A percentile compares a stretch with the other conserved stretches of the same genome.
phyloP scores from a whole-genome alignment of 305 asterid genomes.

The Fraxinus sp. region DNA sequence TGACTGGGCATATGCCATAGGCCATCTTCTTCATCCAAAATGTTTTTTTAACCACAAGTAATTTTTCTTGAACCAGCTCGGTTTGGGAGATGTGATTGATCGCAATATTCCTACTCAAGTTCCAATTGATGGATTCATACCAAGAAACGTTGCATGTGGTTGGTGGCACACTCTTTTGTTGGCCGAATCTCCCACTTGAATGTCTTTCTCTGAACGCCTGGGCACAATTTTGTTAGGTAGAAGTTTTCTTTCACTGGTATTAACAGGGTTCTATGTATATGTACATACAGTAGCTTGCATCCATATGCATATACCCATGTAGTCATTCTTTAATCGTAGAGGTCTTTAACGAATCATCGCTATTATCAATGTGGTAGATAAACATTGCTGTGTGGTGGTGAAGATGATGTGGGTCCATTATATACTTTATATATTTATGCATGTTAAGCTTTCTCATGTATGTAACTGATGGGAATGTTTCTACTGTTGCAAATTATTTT shows the following conservation, averaged over 20 bases:
- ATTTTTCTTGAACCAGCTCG: slow-evolving; percentile 57
- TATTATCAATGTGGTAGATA: slow-evolving; percentile 23
- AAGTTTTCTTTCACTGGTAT: slow-evolving; percentile 19
- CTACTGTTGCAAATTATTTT: neutral
- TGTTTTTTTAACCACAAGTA: neutral
- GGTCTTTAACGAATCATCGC: slow-evolving; percentile 23
- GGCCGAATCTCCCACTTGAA: slow-evolving; percentile 63
- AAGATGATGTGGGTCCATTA: slow-evolving; percentile 18
- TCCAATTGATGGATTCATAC: slow-evolving; percentile 48
- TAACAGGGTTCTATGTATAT: slow-evolving; percentile 23
- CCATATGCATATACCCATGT: slow-evolving; percentile 12
- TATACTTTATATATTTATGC: slow-evolving; percentile 28
- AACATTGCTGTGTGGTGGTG: slow-evolving; percentile 19
- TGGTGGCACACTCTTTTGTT: slow-evolving; percentile 99
- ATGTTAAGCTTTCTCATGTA: neutral
- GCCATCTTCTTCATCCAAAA: neutral
- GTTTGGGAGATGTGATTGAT: slow-evolving; percentile 84
- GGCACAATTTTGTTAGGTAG: slow-evolving; percentile 76
- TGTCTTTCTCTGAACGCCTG: slow-evolving; percentile 9
- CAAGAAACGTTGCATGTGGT: slow-evolving; percentile 80
- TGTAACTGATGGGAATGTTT: neutral
- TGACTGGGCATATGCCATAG: neutral
- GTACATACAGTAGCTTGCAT: slow-evolving; percentile 29
- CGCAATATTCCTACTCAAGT: slow-evolving; percentile 74
- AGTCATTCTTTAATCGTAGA: slow-evolving; percentile 25